phyloP scores from a whole-genome alignment of 176 grass and related monocot genomes.

The Saccharum spontaneum region DNA sequence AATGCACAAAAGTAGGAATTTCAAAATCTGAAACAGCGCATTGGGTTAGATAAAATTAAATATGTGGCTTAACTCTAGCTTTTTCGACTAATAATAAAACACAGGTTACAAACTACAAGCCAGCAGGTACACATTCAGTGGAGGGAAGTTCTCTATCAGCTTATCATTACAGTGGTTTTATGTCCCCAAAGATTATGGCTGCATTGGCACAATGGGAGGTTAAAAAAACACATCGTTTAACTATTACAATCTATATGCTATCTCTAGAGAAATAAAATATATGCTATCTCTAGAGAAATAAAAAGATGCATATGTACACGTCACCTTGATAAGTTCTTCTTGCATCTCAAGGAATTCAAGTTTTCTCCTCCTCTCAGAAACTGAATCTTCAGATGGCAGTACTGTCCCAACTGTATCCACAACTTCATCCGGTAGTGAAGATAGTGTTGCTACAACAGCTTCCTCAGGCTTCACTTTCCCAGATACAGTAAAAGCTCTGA shows the following conservation, averaged over 20 bases:
- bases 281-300: constrained; percentile 12
- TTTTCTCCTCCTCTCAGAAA: constrained; percentile 92
- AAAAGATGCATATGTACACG: constrained; percentile 9
- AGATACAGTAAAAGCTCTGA: constrained; percentile 93
- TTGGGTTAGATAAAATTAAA: constrained; percentile 5
- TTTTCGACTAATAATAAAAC: constrained; percentile 17
- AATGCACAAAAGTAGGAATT: constrained; percentile 2
- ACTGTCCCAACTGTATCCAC: constrained; percentile 96
- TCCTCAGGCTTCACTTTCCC: constrained; percentile 98
- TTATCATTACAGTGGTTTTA: constrained; percentile 20
- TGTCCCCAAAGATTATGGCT: constrained; percentile 14
- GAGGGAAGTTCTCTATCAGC: constrained; percentile 10
- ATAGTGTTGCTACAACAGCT: constrained; percentile 96
- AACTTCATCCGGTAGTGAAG: constrained; percentile 98
- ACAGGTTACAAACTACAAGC: not conserved
- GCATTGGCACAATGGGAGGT: constrained; percentile 20
- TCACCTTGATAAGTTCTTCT: constrained; percentile 99
- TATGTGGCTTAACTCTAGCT: not conserved
- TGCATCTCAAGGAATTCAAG: constrained; percentile 99
- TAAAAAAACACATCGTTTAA: not conserved
- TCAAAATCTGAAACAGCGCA: constrained; percentile 7
- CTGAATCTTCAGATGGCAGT: constrained; percentile 96
- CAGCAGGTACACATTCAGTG: not conserved
- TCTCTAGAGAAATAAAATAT: constrained; percentile 23
- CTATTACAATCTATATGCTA: constrained; percentile 21